Percentiles rank a stretch among this genome's conserved stretches.
Evolutionary conservation across 1,284 basidiomycete species (phyloP).

Genomic region (Neotropicomus parvogracilis): DNA sequence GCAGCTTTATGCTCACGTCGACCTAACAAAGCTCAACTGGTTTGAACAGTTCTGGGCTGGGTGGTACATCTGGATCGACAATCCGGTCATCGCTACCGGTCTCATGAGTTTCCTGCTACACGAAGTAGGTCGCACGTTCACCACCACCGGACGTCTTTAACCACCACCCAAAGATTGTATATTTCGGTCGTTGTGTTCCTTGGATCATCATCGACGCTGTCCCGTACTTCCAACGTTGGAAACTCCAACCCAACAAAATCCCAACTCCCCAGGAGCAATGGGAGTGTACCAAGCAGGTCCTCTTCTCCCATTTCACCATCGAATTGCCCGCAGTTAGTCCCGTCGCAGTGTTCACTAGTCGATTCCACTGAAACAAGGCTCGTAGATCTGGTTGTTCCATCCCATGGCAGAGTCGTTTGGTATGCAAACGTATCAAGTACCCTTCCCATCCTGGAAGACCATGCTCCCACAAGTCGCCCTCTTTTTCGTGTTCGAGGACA

Average conservation of each 20-base stretch:
- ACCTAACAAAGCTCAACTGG: constrained; percentile 69
- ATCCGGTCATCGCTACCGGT: constrained; percentile 92
- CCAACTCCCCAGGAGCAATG: constrained; percentile 85
- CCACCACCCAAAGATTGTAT: constrained; percentile 65
- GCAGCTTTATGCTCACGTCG: constrained; percentile 54
- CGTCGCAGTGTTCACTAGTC: neutral
- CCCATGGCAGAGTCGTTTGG: constrained; percentile 88
- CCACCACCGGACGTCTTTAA: neutral
- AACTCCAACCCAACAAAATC: constrained; percentile 85
- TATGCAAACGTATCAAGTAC: constrained; percentile 90
- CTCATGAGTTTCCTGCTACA: constrained; percentile 92
- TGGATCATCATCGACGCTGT: constrained; percentile 96
- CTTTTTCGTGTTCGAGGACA: constrained; percentile 97
- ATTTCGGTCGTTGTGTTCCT: constrained; percentile 93
- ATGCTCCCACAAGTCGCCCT: constrained; percentile 81
- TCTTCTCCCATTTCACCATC: constrained; percentile 95
- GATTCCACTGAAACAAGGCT: neutral
- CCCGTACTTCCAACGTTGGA: constrained; percentile 93
- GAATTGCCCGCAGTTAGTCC: constrained; percentile 82
- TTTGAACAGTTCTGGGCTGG: constrained; percentile 76
- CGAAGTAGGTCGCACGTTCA: constrained; percentile 60
- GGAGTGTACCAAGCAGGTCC: constrained; percentile 94
- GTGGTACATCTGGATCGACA: constrained; percentile 85
- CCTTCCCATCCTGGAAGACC: constrained; percentile 72
- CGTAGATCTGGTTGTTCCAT: constrained; percentile 94